Evolutionary conservation across 2,329 filamentous ascomycete species (phyloP).

Genomic region (Pseudogymnoascus sp.): DNA sequence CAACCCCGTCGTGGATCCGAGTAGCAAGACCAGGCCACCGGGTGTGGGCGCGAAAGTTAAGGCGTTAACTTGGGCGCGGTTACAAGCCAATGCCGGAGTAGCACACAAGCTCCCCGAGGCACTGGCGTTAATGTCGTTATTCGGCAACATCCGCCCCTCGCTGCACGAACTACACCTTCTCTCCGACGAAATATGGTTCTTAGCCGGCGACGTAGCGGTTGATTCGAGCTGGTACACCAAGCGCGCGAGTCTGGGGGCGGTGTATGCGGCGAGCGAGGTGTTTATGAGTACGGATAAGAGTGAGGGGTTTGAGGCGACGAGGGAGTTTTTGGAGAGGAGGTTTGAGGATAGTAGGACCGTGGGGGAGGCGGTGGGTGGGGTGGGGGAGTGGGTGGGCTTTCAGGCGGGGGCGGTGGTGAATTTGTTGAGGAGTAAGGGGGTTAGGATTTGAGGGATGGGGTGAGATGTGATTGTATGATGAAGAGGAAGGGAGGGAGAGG

Average conservation of each 20-base stretch:
- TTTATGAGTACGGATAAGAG: conserved; percentile 90
- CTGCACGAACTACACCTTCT: conserved; percentile 71
- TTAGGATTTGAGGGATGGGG: conserved; percentile 54
- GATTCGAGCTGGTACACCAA: conserved; percentile 86
- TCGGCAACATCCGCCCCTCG: conserved; percentile 66
- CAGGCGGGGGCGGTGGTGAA: conserved; percentile 71
- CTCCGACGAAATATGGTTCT: conserved; percentile 86
- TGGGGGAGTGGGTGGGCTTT: conserved; percentile 76
- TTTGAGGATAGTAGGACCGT: conserved; percentile 55
- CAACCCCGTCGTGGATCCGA: conserved; percentile 32
- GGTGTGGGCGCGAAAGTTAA: conserved; percentile 59
- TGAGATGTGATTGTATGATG: neutral
- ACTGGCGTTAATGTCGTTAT: conserved; percentile 82
- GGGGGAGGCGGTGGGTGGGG: conserved; percentile 52
- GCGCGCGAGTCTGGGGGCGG: conserved; percentile 50
- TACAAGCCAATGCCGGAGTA: conserved; percentile 60
- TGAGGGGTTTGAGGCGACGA: conserved; percentile 65
- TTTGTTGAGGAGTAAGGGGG: conserved; percentile 77
- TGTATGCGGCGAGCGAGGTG: conserved; percentile 75
- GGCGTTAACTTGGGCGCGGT: conserved; percentile 63
- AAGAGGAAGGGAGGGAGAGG: neutral
- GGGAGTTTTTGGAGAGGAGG: conserved; percentile 68
- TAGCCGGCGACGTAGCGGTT: conserved; percentile 73
- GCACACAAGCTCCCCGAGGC: conserved; percentile 46
- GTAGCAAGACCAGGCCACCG: conserved; percentile 25